Conservation (phyloP, 2,329 filamentous ascomycete genomes). For the Colletotrichum sp. region DNA sequence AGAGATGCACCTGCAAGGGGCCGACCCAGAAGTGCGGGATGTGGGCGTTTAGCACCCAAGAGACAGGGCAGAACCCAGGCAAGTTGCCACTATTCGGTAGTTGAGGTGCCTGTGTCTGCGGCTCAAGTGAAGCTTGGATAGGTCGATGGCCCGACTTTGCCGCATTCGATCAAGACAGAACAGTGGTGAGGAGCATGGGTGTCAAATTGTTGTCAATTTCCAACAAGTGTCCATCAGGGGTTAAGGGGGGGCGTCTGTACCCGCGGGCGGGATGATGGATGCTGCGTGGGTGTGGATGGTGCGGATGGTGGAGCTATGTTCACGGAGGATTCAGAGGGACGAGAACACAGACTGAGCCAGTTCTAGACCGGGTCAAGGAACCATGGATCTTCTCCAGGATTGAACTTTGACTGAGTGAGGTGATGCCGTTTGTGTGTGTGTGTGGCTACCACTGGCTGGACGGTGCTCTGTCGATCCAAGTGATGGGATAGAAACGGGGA, state of each 20-base stretch:
- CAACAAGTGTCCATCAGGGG: background rate
- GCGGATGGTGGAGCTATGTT: background rate
- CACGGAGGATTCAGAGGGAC: background rate
- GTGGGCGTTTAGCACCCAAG: constrained; percentile 1
- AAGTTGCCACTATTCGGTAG: constrained; percentile 6
- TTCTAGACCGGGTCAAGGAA: constrained; percentile 1
- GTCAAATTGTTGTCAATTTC: constrained; percentile 9
- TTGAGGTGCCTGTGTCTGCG: background rate
- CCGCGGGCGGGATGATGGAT: background rate
- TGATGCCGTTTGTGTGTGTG: background rate
- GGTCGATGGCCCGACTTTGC: background rate
- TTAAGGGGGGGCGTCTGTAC: background rate
- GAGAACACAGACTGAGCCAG: background rate
- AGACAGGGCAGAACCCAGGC: background rate
- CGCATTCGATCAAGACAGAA: background rate
- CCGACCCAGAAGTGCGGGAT: background rate
- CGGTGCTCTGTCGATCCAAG: background rate
- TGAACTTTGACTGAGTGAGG: background rate
- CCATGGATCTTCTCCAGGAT: constrained; percentile 3
- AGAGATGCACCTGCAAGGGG: background rate
- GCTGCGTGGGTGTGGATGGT: background rate
- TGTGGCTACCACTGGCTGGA: background rate
- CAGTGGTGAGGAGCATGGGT: background rate
- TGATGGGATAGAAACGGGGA: background rate
- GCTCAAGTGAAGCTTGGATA: background rate